A percentile compares a stretch with the other conserved stretches of the same genome.
phyloP scores from a whole-genome alignment of 805 yeast genomes.

The Metschnikowia drakensbergensis region DNA sequence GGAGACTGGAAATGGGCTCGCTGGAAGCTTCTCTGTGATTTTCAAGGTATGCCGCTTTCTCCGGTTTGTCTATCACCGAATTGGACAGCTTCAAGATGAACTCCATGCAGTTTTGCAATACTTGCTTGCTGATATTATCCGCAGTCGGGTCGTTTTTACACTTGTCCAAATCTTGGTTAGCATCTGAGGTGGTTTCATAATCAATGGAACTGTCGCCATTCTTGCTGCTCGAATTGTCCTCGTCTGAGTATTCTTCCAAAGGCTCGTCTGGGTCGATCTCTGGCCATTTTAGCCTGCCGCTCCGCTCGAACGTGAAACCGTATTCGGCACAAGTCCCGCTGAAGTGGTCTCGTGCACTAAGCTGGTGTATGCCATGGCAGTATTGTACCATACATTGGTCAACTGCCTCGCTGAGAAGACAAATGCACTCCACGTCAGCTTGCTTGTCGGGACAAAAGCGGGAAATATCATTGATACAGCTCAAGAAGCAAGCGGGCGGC shows the following conservation, averaged over 20 bases:
- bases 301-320: neutral
- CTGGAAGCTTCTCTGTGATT: neutral
- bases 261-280: conserved; percentile 1
- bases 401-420: conserved; percentile 34
- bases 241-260: neutral
- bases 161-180: neutral
- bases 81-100: conserved; percentile 8
- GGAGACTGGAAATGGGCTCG: neutral
- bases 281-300: neutral
- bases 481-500: conserved; percentile 50
- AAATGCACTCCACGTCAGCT: conserved; percentile 38
- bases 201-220: neutral
- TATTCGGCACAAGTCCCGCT: conserved; percentile 47
- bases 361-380: conserved; percentile 42
- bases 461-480: conserved; percentile 39
- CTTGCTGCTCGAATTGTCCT: conserved; percentile 1
- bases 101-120: conserved; percentile 11
- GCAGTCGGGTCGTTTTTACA: conserved; percentile 4
- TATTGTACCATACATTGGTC: conserved; percentile 44
- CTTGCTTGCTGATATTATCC: conserved; percentile 8
- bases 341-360: conserved; percentile 47
- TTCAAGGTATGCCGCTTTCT: neutral
- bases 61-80: neutral
- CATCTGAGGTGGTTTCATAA: conserved; percentile 5
- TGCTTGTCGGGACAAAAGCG: conserved; percentile 30